Evolutionary conservation across 2,329 filamentous ascomycete species (phyloP).

Genomic region (Xylaria sp.): DNA sequence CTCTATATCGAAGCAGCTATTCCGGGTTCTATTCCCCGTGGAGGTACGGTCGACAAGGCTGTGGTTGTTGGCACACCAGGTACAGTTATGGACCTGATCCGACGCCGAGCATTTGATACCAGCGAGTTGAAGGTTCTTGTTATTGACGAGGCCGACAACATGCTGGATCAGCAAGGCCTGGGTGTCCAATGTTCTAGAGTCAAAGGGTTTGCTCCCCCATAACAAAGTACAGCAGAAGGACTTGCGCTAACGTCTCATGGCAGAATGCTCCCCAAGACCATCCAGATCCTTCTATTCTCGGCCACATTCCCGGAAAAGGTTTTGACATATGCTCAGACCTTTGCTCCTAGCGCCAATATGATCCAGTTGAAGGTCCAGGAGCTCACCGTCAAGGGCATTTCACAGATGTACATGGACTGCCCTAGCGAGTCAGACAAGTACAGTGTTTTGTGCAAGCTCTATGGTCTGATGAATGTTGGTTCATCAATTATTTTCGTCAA

Average conservation of each 20-base stretch:
- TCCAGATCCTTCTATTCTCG: conserved; percentile 93
- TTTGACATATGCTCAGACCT: conserved; percentile 73
- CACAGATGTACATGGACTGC: conserved; percentile 96
- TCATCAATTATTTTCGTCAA: conserved; percentile 98
- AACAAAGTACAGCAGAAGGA: not conserved
- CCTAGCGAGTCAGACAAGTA: conserved; percentile 79
- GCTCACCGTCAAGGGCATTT: conserved; percentile 93
- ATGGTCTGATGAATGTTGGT: conserved; percentile 91
- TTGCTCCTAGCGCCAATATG: conserved; percentile 79
- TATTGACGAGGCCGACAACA: conserved; percentile 96
- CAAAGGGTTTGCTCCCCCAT: conserved; percentile 61
- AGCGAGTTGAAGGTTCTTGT: conserved; percentile 74
- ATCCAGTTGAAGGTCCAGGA: conserved; percentile 86
- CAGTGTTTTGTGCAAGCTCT: conserved; percentile 81
- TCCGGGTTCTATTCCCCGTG: conserved; percentile 67
- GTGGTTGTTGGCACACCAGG: conserved; percentile 92
- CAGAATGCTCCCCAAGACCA: conserved; percentile 64
- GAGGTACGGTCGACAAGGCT: conserved; percentile 64
- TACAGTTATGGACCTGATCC: conserved; percentile 83
- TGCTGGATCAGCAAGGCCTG: conserved; percentile 92
- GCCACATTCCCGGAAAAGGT: conserved; percentile 88
- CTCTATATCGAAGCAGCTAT: conserved; percentile 77
- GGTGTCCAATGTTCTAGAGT: conserved; percentile 93
- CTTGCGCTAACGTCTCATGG: conserved; percentile 30
- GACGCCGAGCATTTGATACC: conserved; percentile 66